These are phyloP conservation scores for Thalassiosira hispida DNA, from an alignment of 352 stramenopile species.

Conservation along the genomic window DNA sequence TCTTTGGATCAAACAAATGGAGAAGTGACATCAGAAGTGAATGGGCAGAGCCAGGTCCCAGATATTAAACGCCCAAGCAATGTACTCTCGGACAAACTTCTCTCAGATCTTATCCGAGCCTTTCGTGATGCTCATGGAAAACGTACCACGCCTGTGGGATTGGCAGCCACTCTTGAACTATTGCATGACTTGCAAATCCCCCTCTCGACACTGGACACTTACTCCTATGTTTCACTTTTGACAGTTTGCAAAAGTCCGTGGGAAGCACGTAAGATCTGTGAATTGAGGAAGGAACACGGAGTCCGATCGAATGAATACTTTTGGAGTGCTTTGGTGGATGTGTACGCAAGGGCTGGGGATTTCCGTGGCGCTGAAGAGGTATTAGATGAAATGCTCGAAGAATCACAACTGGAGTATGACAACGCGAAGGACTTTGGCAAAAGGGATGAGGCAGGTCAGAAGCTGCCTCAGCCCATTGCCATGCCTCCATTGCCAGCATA, in stretches of 20 bases:
- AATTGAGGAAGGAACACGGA: slow-evolving; percentile 66
- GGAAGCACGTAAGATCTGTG: slow-evolving; percentile 75
- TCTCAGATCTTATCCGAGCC: slow-evolving; percentile 71
- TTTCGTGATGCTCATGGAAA: slow-evolving; percentile 78
- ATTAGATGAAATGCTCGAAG: slow-evolving; percentile 76
- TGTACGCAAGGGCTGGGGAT: slow-evolving; percentile 77
- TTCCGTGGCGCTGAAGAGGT: slow-evolving; percentile 74
- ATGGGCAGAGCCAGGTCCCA: background rate
- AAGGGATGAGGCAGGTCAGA: background rate
- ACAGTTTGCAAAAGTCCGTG: slow-evolving; percentile 71
- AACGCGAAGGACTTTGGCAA: background rate
- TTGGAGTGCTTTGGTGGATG: slow-evolving; percentile 83
- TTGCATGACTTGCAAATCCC: slow-evolving; percentile 71
- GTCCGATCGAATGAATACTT: slow-evolving; percentile 63
- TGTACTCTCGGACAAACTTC: slow-evolving; percentile 64
- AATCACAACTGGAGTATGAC: slow-evolving; percentile 46
- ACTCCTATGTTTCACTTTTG: slow-evolving; percentile 74
- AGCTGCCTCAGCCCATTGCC: slow-evolving; percentile 21
- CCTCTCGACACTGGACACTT: slow-evolving; percentile 60
- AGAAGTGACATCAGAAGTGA: too few species aligned
- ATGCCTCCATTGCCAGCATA: slow-evolving; percentile 75
- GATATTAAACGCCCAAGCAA: background rate
- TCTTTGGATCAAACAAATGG: background rate
- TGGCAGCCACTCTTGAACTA: slow-evolving; percentile 63
- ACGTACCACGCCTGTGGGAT: slow-evolving; percentile 68